A percentile compares a stretch with the other conserved stretches of the same genome.
phyloP scores from a whole-genome alignment of 495 filamentous ascomycete genomes.

The Tuber calosporum region DNA sequence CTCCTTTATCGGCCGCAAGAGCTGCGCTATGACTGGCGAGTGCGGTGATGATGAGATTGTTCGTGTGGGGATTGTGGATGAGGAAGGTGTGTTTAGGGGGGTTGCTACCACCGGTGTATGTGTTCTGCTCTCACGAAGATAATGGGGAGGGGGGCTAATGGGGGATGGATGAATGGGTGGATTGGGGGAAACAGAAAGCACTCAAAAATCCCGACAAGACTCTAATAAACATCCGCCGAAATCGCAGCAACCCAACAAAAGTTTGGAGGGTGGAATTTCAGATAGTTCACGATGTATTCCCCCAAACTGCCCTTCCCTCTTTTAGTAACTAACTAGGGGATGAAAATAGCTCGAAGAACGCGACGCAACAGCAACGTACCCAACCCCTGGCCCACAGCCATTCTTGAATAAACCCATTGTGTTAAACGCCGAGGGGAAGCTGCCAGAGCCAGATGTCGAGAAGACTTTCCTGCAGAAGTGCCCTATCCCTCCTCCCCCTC shows the following conservation, averaged over 20 bases:
- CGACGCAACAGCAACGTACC: conserved; percentile 49
- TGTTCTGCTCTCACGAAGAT: conserved; percentile 6
- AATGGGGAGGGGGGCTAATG: conserved; percentile 2
- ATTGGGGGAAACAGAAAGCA: background rate
- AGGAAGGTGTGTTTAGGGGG: conserved; percentile 20
- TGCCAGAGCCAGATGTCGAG: conserved; percentile 50
- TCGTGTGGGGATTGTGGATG: conserved; percentile 31
- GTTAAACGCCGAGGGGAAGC: conserved; percentile 55
- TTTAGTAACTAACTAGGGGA: background rate
- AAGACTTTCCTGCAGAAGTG: conserved; percentile 68
- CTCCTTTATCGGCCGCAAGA: conserved; percentile 8
- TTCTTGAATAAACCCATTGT: conserved; percentile 61
- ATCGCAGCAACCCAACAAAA: conserved; percentile 6
- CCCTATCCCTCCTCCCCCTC: conserved; percentile 35
- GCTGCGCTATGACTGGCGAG: conserved; percentile 8
- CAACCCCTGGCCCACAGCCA: conserved; percentile 50
- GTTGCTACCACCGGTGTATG: conserved; percentile 24
- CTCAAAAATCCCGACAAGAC: background rate
- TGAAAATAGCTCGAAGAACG: conserved; percentile 30
- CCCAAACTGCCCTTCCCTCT: background rate
- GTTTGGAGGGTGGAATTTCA: conserved; percentile 30
- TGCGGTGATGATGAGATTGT: conserved; percentile 27
- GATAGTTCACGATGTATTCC: conserved; percentile 15
- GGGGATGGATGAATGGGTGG: background rate
- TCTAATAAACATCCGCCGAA: conserved; percentile 9